Evolutionary conservation across 768 basidiomycete genomes (phyloP), one percentile per base, ranked within the genome.

Genomic region (Lyophyllum atratum): DNA sequence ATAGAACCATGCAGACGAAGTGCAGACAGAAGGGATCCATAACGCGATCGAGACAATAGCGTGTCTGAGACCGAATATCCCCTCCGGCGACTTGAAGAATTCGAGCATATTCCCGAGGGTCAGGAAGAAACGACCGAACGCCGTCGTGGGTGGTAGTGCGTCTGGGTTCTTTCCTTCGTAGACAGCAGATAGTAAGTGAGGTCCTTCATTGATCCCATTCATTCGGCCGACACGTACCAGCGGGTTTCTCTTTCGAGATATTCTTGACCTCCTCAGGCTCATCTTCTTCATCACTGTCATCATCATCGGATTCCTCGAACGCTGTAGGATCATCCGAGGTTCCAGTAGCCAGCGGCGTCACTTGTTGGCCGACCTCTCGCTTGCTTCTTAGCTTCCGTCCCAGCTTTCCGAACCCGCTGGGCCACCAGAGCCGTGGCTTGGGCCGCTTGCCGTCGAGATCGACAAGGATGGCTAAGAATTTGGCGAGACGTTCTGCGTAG

Each of bases 151-250:
- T 24, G 77, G 71, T 40, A 71, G 73, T 0, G 78, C 78, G 58
- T 81, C 79, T 2, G 79, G 79, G 53, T 80, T 74, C 8, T 68
- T 69, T 7, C 57, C 72, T 74, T n/a, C n/a, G n/a, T n/a, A n/a
- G n/a, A 46, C 7, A n/a, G 10, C 31, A 11, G 19, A 24, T 19
- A 14, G 34, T 15, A 14, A 49, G 14, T 2, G 43, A 21, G 24
- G 48, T 44, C 12, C 8, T 40, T 22, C 19, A 52, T 15, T 19
- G 4, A 15, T 17, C 12, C 17, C 21, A 17, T 46, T 19, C 5
- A 37, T n/a, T 8, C 19, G 34, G 54, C 39, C n/a, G n/a, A n/a
- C 15, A 60, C 60, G 28, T 22, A 65, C 64, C 55, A n/a, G 17
- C 37, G 33, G 6, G 50, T 19, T 49, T 60, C 26, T 52, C 49